Evolutionary conservation across 495 filamentous ascomycete genomes (phyloP).

Genomic region (Podospora pseudoanserina): DNA sequence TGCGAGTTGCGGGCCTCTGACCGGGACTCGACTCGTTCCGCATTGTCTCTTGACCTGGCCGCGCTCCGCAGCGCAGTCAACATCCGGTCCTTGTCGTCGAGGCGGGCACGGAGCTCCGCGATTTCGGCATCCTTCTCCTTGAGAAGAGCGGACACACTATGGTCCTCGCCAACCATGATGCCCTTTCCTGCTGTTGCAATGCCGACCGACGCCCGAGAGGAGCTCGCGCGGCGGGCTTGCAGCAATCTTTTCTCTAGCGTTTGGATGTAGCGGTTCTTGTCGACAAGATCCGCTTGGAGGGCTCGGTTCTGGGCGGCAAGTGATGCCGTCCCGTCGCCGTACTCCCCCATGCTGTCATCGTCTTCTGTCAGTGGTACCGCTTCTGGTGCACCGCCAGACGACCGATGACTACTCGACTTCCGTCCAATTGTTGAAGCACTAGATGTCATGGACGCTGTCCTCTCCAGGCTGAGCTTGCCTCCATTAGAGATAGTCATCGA

Average conservation of each 20-base stretch:
- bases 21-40: slow-evolving; percentile 53
- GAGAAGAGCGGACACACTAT: slow-evolving; percentile 61
- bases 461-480: slow-evolving; percentile 54
- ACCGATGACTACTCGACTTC: slow-evolving; percentile 43
- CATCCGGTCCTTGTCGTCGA: slow-evolving; percentile 97
- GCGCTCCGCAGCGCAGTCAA: slow-evolving; percentile 81
- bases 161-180: slow-evolving; percentile 62
- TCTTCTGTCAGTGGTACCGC: slow-evolving; percentile 50
- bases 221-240: slow-evolving; percentile 87
- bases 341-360: slow-evolving; percentile 73
- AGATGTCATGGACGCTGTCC: slow-evolving; percentile 65
- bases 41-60: slow-evolving; percentile 78
- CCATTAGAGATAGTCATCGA: slow-evolving; percentile 68
- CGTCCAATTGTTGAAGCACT: slow-evolving; percentile 54
- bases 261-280: slow-evolving; percentile 94
- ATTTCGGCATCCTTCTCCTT: slow-evolving; percentile 95
- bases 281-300: slow-evolving; percentile 84
- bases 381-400: slow-evolving; percentile 35
- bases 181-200: slow-evolving; percentile 53
- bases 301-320: slow-evolving; percentile 77
- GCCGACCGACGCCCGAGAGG: slow-evolving; percentile 74
- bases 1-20: slow-evolving; percentile 45
- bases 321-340: slow-evolving; percentile 81
- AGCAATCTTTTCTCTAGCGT: slow-evolving; percentile 89
- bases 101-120: slow-evolving; percentile 76